Evolutionary conservation across 306 rosid species (phyloP).

Genomic region (Trichosanthes truncata): DNA sequence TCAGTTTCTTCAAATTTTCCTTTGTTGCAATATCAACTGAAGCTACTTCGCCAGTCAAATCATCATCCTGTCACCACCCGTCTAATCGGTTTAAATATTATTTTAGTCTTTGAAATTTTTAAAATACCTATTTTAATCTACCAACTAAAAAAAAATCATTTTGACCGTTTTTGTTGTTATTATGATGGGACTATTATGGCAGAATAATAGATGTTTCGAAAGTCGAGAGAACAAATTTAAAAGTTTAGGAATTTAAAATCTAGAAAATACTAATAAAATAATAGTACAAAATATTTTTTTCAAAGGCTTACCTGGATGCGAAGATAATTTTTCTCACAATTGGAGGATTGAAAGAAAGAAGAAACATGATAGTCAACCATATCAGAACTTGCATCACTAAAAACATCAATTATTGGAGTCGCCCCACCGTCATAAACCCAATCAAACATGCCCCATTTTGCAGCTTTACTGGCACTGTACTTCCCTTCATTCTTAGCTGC

Average conservation of each 20-base stretch:
- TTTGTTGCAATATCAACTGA: background rate
- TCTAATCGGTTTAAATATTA: no score
- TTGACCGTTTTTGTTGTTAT: no score
- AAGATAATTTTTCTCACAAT: background rate
- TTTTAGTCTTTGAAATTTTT: no score
- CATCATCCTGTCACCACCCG: background rate
- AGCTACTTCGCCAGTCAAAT: background rate
- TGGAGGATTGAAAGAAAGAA: slow-evolving; percentile 19
- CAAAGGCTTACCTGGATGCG: background rate
- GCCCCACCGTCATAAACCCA: slow-evolving; percentile 27
- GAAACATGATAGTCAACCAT: slow-evolving; percentile 16
- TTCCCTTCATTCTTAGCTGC: slow-evolving; percentile 20
- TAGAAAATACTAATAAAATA: no score
- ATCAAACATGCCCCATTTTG: slow-evolving; percentile 25
- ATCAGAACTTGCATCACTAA: slow-evolving; percentile 16
- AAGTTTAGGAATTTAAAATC: no score
- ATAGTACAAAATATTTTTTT: background rate
- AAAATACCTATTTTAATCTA: no score
- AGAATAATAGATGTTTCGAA: no score
- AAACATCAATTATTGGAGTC: slow-evolving; percentile 29
- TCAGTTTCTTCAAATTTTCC: background rate
- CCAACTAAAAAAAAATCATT: no score
- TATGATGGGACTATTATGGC: no score
- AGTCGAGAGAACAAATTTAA: no score
- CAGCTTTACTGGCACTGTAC: slow-evolving; percentile 22